A percentile compares a stretch with the other conserved stretches of the same genome.
phyloP scores from a whole-genome alignment of 148 eudicot species.

The Silene uniflora region DNA sequence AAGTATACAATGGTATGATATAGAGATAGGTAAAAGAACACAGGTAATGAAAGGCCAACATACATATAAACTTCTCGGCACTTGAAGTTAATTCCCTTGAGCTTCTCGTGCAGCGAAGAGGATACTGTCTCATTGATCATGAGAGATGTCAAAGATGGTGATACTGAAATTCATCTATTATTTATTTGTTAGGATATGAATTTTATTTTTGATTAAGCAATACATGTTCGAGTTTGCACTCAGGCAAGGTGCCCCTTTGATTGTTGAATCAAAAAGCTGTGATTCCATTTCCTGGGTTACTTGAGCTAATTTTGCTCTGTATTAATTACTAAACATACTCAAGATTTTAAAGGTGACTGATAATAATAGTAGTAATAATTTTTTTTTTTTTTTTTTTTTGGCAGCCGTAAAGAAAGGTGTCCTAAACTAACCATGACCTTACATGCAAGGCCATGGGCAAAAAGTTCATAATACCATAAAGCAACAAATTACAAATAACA shows the following conservation, averaged over 20 bases:
- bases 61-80: neutral
- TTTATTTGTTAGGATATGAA: constrained; percentile 18
- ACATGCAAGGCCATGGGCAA: too few relatives aligned
- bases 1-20: constrained; percentile 4
- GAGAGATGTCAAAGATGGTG: constrained; percentile 13
- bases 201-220: constrained; percentile 12
- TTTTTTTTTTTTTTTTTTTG: too few relatives aligned
- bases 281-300: neutral
- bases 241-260: neutral
- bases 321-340: neutral
- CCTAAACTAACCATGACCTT: too few relatives aligned
- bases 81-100: neutral
- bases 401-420: too few relatives aligned
- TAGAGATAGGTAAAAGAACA: constrained; percentile 17
- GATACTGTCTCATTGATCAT: constrained; percentile 16
- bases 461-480: too few relatives aligned
- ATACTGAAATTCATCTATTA: constrained; percentile 14
- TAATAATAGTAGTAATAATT: too few relatives aligned
- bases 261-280: constrained; percentile 8
- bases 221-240: too few relatives aligned
- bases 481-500: too few relatives aligned
- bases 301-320: neutral
- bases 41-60: constrained; percentile 19
- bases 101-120: neutral
- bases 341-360: neutral